Evolutionary conservation across 805 yeast genomes (phyloP).

Genomic region (Cyberlindnera japonica): DNA sequence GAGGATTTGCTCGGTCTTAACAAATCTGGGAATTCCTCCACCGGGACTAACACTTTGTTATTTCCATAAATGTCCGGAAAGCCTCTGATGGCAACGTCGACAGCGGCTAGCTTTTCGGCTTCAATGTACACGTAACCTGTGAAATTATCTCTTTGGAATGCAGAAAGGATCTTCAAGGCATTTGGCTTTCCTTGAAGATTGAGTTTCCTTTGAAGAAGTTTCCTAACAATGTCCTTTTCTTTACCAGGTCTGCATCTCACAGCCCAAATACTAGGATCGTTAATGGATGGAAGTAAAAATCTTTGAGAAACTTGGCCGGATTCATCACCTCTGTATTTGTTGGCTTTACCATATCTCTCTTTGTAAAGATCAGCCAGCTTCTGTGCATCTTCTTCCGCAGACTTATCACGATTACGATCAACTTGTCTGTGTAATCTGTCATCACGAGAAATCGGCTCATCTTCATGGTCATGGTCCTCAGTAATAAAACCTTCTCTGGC

Average conservation of each 20-base stretch:
- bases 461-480: slow-evolving; percentile 61
- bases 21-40: slow-evolving; percentile 90
- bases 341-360: slow-evolving; percentile 86
- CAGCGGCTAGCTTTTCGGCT: slow-evolving; percentile 91
- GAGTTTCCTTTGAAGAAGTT: slow-evolving; percentile 76
- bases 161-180: slow-evolving; percentile 82
- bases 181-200: slow-evolving; percentile 70
- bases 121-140: slow-evolving; percentile 91
- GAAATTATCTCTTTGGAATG: slow-evolving; percentile 91
- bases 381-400: slow-evolving; percentile 94
- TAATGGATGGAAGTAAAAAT: slow-evolving; percentile 88
- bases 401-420: slow-evolving; percentile 81
- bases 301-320: slow-evolving; percentile 90
- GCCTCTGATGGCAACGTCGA: slow-evolving; percentile 83
- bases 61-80: slow-evolving; percentile 76
- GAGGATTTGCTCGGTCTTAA: slow-evolving; percentile 84
- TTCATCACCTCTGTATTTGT: slow-evolving; percentile 76
- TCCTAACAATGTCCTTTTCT: slow-evolving; percentile 86
- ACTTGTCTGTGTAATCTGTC: slow-evolving; percentile 88
- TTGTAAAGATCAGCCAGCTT: slow-evolving; percentile 86
- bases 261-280: slow-evolving; percentile 96
- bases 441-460: slow-evolving; percentile 45
- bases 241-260: slow-evolving; percentile 89
- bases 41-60: slow-evolving; percentile 85
- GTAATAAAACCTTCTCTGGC: slow-evolving; percentile 80